Conservation (phyloP, 1,139 yeast genomes). For the Zygosaccharomyces pseudobailii region DNA sequence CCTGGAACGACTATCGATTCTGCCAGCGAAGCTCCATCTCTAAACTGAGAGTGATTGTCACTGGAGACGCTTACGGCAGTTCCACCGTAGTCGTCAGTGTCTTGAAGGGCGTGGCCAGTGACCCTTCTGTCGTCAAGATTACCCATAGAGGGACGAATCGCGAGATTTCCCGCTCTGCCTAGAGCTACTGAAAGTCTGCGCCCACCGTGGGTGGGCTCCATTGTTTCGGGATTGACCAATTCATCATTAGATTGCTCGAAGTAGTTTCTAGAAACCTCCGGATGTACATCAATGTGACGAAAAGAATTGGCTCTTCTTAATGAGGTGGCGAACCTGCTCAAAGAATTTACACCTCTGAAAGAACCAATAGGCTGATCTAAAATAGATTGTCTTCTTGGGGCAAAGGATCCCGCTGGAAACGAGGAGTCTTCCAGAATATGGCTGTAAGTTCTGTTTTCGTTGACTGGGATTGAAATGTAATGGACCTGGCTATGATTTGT, state of each 20-base stretch:
- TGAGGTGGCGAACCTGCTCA: constrained; percentile 75
- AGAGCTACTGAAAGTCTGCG: constrained; percentile 56
- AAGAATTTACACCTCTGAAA: constrained; percentile 59
- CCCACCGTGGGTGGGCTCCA: constrained; percentile 63
- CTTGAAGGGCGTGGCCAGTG: constrained; percentile 14
- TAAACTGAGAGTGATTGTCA: constrained; percentile 26
- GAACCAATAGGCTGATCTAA: constrained; percentile 38
- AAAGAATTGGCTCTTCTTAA: constrained; percentile 73
- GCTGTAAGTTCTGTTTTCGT: constrained; percentile 17
- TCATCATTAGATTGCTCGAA: constrained; percentile 53
- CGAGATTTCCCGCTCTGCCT: constrained; percentile 17
- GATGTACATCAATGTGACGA: constrained; percentile 46
- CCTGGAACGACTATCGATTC: constrained; percentile 20
- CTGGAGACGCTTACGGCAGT: constrained; percentile 23
- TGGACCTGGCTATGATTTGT: constrained; percentile 20
- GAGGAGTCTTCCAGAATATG: constrained; percentile 11
- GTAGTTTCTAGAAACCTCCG: constrained; percentile 42
- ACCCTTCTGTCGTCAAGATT: constrained; percentile 23
- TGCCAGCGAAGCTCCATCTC: constrained; percentile 25
- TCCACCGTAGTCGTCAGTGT: constrained; percentile 30
- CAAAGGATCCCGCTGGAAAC: constrained; percentile 11
- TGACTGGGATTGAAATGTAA: constrained; percentile 34
- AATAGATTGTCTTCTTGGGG: constrained; percentile 30
- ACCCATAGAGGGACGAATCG: constrained; percentile 25
- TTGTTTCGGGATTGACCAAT: constrained; percentile 64